Evolutionary conservation across 345 rosid species (phyloP).

Genomic region (Theobroma cacao): DNA sequence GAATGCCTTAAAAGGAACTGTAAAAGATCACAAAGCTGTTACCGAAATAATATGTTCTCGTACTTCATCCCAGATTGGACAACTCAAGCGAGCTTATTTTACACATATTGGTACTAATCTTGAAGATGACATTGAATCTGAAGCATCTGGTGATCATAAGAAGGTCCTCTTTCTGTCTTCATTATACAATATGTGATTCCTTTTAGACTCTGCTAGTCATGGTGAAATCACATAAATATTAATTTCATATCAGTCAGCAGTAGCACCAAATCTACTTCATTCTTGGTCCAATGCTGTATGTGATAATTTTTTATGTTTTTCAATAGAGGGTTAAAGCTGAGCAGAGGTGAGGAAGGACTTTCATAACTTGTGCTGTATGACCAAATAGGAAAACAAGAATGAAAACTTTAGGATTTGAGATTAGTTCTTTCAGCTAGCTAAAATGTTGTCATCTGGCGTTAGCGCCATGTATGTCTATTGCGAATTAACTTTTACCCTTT

Average conservation of each 20-base stretch:
- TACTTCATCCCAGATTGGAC: conserved; percentile 49
- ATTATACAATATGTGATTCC: not conserved
- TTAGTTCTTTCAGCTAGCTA: too few relatives aligned
- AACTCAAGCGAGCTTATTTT: conserved; percentile 48
- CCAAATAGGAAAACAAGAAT: too few relatives aligned
- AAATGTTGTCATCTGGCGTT: too few relatives aligned
- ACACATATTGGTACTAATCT: conserved; percentile 30
- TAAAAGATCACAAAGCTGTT: conserved; percentile 42
- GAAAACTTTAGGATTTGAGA: too few relatives aligned
- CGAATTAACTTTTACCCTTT: too few relatives aligned
- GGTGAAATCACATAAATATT: not conserved
- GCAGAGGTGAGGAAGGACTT: too few relatives aligned
- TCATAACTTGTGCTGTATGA: too few relatives aligned
- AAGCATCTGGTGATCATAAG: conserved; percentile 48
- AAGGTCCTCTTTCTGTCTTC: conserved; percentile 23
- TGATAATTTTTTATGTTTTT: not conserved
- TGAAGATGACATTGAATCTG: conserved; percentile 46
- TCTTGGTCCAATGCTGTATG: not conserved
- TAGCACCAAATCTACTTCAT: too few relatives aligned
- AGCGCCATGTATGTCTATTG: too few relatives aligned
- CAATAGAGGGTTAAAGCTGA: not conserved
- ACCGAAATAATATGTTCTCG: conserved; percentile 58
- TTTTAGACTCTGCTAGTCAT: too few relatives aligned
- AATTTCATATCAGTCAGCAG: not conserved
- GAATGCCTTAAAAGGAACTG: conserved; percentile 43